Base-by-base conservation (phyloP, 768 basidiomycete species). In the Cystobasidium tubakii region DNA sequence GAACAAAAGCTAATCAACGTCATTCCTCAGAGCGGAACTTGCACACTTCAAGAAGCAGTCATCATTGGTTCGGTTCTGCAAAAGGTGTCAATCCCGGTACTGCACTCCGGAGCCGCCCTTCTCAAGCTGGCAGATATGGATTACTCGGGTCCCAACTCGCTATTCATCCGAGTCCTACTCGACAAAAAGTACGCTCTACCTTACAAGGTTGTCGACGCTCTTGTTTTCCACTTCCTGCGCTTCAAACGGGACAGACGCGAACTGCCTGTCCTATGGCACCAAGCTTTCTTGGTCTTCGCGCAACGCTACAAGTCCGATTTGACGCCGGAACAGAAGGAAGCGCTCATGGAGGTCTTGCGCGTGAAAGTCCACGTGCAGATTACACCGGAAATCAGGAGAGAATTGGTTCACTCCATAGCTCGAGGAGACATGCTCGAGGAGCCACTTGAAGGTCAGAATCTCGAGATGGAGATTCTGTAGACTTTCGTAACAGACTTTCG, bases 101-200 rank as follows among this genome's bases (percentile, higher is more conserved):
- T 98, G 12, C 96, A 98, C 80, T 92, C 95, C 0, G 92, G 94
- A 12, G 96, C 93, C 4, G 96, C 95, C 10, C 84, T 99, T 42
- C 85, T 96, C 54, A 89, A 91, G 25, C 89, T 98, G 36, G 91
- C 94, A 27, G 88, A 90, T 74, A 96, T 99, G 93, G 93, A 97
- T 76, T 98, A 99, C 81, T 85, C 92, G 23, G 94, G 92, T 1
- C 90, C 96, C 0, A 96, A 92, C 77, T 96, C 93, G 13, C 85
- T 99, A 25, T 97, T 99, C 84, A 94, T 99, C 80, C 91, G 96
- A 23, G 90, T 98, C 15, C 84, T 99, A 34, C 84, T 97, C 63
- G 96, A 99, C 84, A 99, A 99, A 83, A 99, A 99, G 81, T 91
- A 94, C 80, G 92, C 96, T 74, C 84, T 99, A 34, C 96, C 96